These are phyloP conservation scores for Parachaetomium inaequale DNA, from an alignment of 495 filamentous ascomycete species.

Conservation along the genomic window DNA sequence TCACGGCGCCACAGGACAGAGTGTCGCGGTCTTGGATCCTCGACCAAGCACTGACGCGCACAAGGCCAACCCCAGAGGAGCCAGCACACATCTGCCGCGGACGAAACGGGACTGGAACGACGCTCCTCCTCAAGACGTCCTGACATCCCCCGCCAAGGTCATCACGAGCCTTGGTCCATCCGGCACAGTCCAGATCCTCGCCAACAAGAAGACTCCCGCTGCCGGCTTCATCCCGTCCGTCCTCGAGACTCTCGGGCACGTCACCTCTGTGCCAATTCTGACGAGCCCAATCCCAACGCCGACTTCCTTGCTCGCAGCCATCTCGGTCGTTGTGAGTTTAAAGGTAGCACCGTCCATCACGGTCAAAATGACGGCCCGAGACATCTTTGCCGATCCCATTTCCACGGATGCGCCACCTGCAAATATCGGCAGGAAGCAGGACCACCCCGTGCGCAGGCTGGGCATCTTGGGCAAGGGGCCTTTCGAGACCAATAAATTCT, in stretches of 20 bases:
- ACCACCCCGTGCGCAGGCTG: conserved; percentile 42
- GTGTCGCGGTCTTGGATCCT: background rate
- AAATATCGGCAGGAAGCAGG: conserved; percentile 48
- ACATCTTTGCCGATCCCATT: conserved; percentile 57
- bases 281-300: conserved; percentile 22
- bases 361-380: conserved; percentile 24
- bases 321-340: background rate
- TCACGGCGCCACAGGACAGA: background rate
- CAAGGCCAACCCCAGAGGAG: background rate
- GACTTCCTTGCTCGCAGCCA: conserved; percentile 20
- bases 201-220: conserved; percentile 12
- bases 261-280: conserved; percentile 22
- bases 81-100: background rate
- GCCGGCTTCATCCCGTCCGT: conserved; percentile 20
- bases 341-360: background rate
- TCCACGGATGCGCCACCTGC: conserved; percentile 55
- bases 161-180: conserved; percentile 25
- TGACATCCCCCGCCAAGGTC: conserved; percentile 23
- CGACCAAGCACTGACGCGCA: background rate
- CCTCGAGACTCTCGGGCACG: conserved; percentile 23
- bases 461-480: conserved; percentile 48
- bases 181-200: conserved; percentile 25
- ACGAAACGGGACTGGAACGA: background rate
- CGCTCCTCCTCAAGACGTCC: background rate
- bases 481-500: conserved; percentile 86